phyloP scores from a whole-genome alignment of 2,329 filamentous ascomycete genomes.

The Amylocarpus encephaloides region DNA sequence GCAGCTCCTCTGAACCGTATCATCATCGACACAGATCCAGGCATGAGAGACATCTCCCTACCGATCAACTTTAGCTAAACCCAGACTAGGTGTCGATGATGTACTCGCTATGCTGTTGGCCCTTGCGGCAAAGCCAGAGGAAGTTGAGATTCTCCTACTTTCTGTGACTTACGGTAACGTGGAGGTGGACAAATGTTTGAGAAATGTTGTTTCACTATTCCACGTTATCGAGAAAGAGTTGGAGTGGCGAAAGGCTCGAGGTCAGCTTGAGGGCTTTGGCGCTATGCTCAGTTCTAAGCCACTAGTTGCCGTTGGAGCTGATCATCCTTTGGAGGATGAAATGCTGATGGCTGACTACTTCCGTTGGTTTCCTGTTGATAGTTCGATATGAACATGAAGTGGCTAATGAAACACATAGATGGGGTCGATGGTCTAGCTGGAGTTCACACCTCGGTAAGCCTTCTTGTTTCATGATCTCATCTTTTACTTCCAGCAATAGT shows the following conservation, averaged over 20 bases:
- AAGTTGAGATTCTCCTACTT: constrained; percentile 78
- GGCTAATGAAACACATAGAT: constrained; percentile 42
- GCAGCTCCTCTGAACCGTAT: constrained; percentile 69
- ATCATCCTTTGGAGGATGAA: constrained; percentile 79
- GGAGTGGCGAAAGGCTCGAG: constrained; percentile 68
- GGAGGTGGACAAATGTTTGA: constrained; percentile 76
- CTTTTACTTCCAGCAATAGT: neutral
- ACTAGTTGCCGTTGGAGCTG: constrained; percentile 78
- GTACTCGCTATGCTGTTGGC: constrained; percentile 82
- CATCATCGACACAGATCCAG: constrained; percentile 93
- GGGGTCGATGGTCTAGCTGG: constrained; percentile 71
- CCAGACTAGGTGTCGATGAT: constrained; percentile 73
- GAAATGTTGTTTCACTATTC: constrained; percentile 86
- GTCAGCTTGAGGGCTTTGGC: constrained; percentile 64
- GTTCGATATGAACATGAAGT: too few relatives aligned
- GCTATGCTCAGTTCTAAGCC: constrained; percentile 68
- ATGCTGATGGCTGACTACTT: constrained; percentile 79
- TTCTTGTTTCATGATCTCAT: neutral
- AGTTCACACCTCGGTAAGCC: constrained; percentile 54
- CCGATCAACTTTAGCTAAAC: constrained; percentile 8
- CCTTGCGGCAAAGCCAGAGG: constrained; percentile 71
- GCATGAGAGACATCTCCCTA: constrained; percentile 39
- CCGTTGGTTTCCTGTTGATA: constrained; percentile 47
- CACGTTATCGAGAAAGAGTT: constrained; percentile 87
- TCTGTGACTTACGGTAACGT: constrained; percentile 95